Base-by-base conservation (phyloP, 177 flowering plant species). In the Vitis hybrid region DNA sequence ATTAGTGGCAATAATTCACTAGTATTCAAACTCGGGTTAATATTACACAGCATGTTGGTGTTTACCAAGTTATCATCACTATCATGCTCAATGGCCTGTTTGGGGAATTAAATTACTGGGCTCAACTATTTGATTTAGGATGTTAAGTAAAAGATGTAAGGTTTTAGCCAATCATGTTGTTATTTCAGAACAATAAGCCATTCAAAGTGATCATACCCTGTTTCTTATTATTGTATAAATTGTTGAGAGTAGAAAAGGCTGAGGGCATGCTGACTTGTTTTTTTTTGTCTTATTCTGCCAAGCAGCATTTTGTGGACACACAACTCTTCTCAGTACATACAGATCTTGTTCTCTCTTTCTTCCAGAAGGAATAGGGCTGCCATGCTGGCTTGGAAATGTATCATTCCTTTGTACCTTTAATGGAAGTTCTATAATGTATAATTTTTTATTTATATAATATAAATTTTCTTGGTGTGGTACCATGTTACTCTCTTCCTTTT, bases 251-350 rank as follows among this genome's bases (percentile, higher is more conserved):
- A 39, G 48, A 59, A 16, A 57, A 4, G 22, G 15, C 48, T 49
- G 57, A 62, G 50, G 20, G 22, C 65, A 63, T 68, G 51, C 22
- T 78, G 60, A 72, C 62, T 9, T 68, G 26, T 50, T 51, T 16
- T 45, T 45, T 59, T 12, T 26, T 50, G 22, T 12, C 33, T 2
- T 52, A 19, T 69, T 60, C 18, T 63, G 14, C n/a, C 39, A 59
- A 63, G 71, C 98, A 94, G 99, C 90, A 78, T 65, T 93, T 94
- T 57, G 83, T 90, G 81, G 98, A 94, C 77, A 94, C 98, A 45
- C 99, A 94, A 69, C 94, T 94, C 79, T 94, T 94, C 82, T 93
- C 99, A 77, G 99, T 94, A 78, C 99, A 94, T 86, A 94, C 99
- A 18, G 99, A 94, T 81, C 90, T 93, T 29, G 88, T 87, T 55